A percentile compares a stretch with the other conserved stretches of the same genome.
These are phyloP conservation scores for Rhodosorus marinus DNA, from an alignment of 23 red algal genomes.

Conservation along the genomic window DNA sequence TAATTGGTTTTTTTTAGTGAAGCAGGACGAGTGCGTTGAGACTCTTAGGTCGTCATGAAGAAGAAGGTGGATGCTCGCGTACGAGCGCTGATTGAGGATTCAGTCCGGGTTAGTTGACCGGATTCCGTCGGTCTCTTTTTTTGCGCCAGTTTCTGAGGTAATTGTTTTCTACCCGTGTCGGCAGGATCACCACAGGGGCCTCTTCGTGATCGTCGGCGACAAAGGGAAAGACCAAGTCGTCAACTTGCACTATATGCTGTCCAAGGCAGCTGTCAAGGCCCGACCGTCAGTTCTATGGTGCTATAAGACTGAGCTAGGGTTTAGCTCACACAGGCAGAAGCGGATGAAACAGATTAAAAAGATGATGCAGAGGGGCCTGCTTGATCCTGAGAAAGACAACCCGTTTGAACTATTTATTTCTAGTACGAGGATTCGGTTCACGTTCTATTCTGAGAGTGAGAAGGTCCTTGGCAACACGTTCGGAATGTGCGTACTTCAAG, in stretches of 20 bases:
- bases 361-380: slow-evolving; percentile 42
- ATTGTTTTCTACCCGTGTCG: too few species aligned
- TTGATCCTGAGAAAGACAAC: slow-evolving; percentile 52
- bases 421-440: slow-evolving; percentile 57
- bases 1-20: too few species aligned
- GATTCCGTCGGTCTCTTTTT: too few species aligned
- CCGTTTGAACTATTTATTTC: slow-evolving; percentile 96
- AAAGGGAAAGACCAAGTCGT: slow-evolving; percentile 68
- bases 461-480: slow-evolving; percentile 93
- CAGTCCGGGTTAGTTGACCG: too few species aligned
- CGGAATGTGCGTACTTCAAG: slow-evolving; percentile 91
- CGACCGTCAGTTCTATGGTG: slow-evolving; percentile 74
- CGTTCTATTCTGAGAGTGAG: slow-evolving; percentile 72
- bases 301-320: slow-evolving; percentile 93
- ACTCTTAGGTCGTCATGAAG: slow-evolving; percentile 35
- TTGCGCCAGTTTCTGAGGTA: too few species aligned
- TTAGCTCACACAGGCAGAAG: slow-evolving; percentile 64
- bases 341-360: slow-evolving; percentile 81
- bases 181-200: slow-evolving; percentile 36
- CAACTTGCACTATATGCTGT: slow-evolving; percentile 85
- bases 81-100: slow-evolving; percentile 24
- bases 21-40: too few species aligned
- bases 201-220: slow-evolving; percentile 83
- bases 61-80: slow-evolving; percentile 80
- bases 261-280: slow-evolving; percentile 32